Evolutionary conservation across 768 basidiomycete species (phyloP).

Genomic region (Lentinula guzmanii): DNA sequence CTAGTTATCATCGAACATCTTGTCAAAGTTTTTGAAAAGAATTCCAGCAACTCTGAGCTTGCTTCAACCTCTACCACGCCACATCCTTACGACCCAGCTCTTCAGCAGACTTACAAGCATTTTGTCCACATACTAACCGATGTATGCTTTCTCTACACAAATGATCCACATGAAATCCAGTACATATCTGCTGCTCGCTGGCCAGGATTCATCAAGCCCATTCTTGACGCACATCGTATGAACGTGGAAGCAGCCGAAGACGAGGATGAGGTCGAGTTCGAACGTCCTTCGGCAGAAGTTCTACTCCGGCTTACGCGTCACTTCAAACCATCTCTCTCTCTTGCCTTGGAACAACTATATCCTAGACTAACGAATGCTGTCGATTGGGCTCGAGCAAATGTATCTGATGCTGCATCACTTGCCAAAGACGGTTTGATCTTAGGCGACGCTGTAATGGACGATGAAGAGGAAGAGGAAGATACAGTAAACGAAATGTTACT

Average conservation of each 20-base stretch:
- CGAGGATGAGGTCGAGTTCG: slow-evolving; percentile 19
- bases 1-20: slow-evolving; percentile 24
- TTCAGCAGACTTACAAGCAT: slow-evolving; percentile 58
- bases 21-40: background rate
- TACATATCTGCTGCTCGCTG: slow-evolving; percentile 77
- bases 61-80: slow-evolving; percentile 6
- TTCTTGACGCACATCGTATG: slow-evolving; percentile 43
- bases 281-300: slow-evolving; percentile 45
- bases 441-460: background rate
- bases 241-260: slow-evolving; percentile 16
- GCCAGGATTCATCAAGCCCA: slow-evolving; percentile 72
- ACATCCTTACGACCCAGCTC: slow-evolving; percentile 44
- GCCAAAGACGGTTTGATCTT: background rate
- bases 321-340: slow-evolving; percentile 57
- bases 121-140: slow-evolving; percentile 55
- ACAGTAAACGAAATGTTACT: background rate
- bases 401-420: slow-evolving; percentile 10
- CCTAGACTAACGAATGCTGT: slow-evolving; percentile 62
- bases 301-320: slow-evolving; percentile 60
- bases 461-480: slow-evolving; percentile 9
- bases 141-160: slow-evolving; percentile 57
- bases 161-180: slow-evolving; percentile 62
- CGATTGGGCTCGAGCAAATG: slow-evolving; percentile 54
- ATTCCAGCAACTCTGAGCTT: background rate
- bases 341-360: slow-evolving; percentile 60